phyloP scores from a whole-genome alignment of 2,329 filamentous ascomycete genomes.

The Arthrobotrys sphaeroides region DNA sequence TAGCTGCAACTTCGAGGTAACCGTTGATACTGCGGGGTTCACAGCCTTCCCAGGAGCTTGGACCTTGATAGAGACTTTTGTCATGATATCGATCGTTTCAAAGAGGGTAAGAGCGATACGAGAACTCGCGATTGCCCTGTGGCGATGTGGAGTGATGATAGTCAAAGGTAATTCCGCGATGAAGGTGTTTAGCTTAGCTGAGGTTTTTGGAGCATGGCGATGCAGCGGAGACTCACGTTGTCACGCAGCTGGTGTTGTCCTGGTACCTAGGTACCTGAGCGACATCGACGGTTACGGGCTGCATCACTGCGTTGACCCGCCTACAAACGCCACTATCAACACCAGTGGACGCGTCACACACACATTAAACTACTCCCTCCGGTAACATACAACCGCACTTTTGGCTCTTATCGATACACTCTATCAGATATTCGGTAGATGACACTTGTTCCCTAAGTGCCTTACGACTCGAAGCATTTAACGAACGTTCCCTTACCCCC shows the following conservation, averaged over 20 bases:
- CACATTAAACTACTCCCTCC: no score
- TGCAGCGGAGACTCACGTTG: not conserved
- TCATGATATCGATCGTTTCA: not conserved
- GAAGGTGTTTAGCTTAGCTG: not conserved
- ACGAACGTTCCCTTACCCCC: slow-evolving; percentile 2
- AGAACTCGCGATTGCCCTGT: not conserved
- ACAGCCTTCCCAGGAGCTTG: not conserved
- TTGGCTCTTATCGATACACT: no score
- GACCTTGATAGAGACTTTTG: not conserved
- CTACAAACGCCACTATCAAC: not conserved
- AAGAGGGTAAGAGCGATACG: not conserved
- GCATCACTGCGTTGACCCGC: not conserved
- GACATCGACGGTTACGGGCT: no score
- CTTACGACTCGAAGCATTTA: not conserved
- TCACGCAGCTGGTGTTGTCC: no score
- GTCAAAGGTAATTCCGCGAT: not conserved
- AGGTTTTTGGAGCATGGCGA: not conserved
- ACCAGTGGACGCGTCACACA: no score
- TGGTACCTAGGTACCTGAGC: no score
- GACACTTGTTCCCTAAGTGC: not conserved
- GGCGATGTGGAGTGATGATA: not conserved
- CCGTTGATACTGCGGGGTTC: not conserved
- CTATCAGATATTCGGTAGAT: not conserved
- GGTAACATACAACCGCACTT: no score
- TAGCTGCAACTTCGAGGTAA: not conserved